Percentiles rank a stretch among this genome's conserved stretches.
phyloP scores from a whole-genome alignment of 805 yeast genomes.

The Wickerhamiella occidentalis region DNA sequence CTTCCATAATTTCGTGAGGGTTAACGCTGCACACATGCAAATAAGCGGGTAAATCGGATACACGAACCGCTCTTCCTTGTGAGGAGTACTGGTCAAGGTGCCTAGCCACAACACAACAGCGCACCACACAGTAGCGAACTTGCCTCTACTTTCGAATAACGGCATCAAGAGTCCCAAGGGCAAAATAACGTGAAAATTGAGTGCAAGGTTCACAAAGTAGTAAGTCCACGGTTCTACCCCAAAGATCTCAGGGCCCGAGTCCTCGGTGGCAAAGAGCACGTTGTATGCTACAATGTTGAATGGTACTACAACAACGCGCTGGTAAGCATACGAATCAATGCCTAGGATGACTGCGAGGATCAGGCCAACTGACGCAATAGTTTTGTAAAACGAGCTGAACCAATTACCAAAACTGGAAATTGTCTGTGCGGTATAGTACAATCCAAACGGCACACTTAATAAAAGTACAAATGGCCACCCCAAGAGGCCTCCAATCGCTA shows the following conservation, averaged over 20 bases:
- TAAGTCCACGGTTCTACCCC: slow-evolving; percentile 73
- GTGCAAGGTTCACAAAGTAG: slow-evolving; percentile 31
- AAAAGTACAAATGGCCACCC: slow-evolving; percentile 89
- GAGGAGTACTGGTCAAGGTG: slow-evolving; percentile 66
- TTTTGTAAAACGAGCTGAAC: slow-evolving; percentile 11
- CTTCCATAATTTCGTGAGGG: slow-evolving; percentile 23
- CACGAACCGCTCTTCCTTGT: slow-evolving; percentile 84
- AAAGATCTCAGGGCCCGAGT: slow-evolving; percentile 79
- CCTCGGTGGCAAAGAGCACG: slow-evolving; percentile 53
- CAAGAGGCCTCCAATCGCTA: slow-evolving; percentile 55
- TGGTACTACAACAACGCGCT: slow-evolving; percentile 53
- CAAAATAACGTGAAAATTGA: slow-evolving; percentile 38
- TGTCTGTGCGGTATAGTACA: slow-evolving; percentile 25
- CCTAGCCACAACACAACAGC: slow-evolving; percentile 57
- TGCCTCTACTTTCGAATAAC: slow-evolving; percentile 6
- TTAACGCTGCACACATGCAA: slow-evolving; percentile 47
- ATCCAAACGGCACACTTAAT: slow-evolving; percentile 47
- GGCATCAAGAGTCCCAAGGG: slow-evolving; percentile 46
- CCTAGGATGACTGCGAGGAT: slow-evolving; percentile 25
- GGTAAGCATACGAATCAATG: slow-evolving; percentile 44
- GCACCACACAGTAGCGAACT: slow-evolving; percentile 21
- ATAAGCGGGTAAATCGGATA: slow-evolving; percentile 74
- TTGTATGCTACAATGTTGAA: slow-evolving; percentile 74
- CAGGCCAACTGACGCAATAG: slow-evolving; percentile 16
- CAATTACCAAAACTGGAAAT: slow-evolving; percentile 19